These are phyloP conservation scores for Elongisporangium prolatum DNA, from an alignment of 352 stramenopile genomes.

Conservation along the genomic window DNA sequence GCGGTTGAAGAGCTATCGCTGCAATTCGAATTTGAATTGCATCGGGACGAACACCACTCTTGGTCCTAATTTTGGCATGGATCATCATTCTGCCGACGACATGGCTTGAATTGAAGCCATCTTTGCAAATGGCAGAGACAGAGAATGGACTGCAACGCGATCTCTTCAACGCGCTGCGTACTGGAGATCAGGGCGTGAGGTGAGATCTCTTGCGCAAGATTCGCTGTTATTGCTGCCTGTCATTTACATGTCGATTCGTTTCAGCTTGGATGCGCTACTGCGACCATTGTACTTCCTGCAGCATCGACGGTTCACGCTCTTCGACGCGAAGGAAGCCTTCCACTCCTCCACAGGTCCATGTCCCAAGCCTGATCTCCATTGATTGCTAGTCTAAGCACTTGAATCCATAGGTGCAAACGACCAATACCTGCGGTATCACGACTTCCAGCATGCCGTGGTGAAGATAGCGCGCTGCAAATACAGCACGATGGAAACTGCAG, in stretches of 20 bases:
- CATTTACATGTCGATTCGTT: neutral
- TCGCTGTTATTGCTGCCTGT: neutral
- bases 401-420: constrained; percentile 27
- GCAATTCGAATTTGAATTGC: neutral
- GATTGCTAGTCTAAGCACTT: neutral
- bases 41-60: neutral
- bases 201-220: constrained; percentile 3
- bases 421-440: constrained; percentile 41
- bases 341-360: constrained; percentile 38
- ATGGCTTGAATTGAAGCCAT: neutral
- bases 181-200: constrained; percentile 48
- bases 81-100: neutral
- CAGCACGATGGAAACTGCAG: constrained; percentile 8
- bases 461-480: constrained; percentile 34
- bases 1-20: neutral
- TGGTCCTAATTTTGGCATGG: neutral
- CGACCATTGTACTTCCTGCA: constrained; percentile 61
- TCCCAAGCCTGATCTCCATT: neutral
- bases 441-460: constrained; percentile 50
- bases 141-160: constrained; percentile 38
- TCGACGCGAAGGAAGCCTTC: constrained; percentile 63
- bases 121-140: neutral
- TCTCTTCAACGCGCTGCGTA: constrained; percentile 47
- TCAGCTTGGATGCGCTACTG: constrained; percentile 37
- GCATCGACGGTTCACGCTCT: constrained; percentile 51